phyloP scores from a whole-genome alignment of 2,329 filamentous ascomycete genomes.

The Trichoderma sp. region DNA sequence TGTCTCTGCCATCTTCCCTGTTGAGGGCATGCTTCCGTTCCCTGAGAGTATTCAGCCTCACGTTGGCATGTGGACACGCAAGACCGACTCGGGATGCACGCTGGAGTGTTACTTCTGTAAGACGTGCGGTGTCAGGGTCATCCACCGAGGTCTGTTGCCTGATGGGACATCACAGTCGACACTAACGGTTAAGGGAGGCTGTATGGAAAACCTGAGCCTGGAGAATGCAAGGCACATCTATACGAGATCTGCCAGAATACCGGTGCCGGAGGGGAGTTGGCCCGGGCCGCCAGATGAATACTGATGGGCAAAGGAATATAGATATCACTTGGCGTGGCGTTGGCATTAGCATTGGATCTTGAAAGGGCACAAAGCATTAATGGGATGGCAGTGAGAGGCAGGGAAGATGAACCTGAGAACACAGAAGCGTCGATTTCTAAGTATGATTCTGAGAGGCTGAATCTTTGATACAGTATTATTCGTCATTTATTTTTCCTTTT shows the following conservation, averaged over 20 bases:
- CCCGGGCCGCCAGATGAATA: conserved; percentile 23
- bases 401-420: neutral
- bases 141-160: conserved; percentile 42
- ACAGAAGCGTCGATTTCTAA: neutral
- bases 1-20: conserved; percentile 44
- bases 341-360: neutral
- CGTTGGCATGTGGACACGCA: conserved; percentile 39
- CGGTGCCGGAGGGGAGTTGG: conserved; percentile 40
- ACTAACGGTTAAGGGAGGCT: conserved; percentile 48
- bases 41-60: conserved; percentile 32
- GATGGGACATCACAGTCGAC: conserved; percentile 39
- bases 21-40: conserved; percentile 42
- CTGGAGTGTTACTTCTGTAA: conserved; percentile 45
- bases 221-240: conserved; percentile 45
- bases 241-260: conserved; percentile 43
- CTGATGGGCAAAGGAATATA: neutral
- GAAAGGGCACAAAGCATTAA: neutral
- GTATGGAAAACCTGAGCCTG: conserved; percentile 43
- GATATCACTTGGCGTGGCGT: neutral
- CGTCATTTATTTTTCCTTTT: neutral
- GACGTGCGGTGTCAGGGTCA: conserved; percentile 45
- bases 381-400: neutral
- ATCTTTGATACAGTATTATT: neutral
- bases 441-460: neutral
- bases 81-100: conserved; percentile 40